These are phyloP conservation scores for Oryza longistaminata DNA, from an alignment of 176 grass and related monocot species.

Conservation along the genomic window DNA sequence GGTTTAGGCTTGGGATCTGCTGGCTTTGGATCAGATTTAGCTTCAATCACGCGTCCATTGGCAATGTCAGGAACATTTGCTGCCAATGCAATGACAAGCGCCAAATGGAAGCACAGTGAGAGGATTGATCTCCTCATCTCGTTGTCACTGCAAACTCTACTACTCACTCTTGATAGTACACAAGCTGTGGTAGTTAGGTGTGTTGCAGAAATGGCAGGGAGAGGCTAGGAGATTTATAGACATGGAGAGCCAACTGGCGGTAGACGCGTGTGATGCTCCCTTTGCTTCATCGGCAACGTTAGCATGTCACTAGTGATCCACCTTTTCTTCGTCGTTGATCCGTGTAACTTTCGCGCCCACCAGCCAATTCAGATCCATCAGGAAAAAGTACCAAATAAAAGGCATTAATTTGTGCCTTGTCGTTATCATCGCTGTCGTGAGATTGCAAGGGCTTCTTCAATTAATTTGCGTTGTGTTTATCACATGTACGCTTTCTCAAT, in stretches of 20 bases:
- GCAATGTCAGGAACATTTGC: background rate
- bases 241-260: background rate
- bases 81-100: background rate
- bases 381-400: background rate
- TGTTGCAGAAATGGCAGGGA: background rate
- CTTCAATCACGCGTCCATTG: background rate
- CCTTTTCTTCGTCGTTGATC: background rate
- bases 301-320: no score
- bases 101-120: background rate
- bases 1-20: no score
- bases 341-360: background rate
- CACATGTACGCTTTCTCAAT: background rate
- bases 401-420: no score
- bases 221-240: slow-evolving; percentile 1
- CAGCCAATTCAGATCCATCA: background rate
- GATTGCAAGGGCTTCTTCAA: background rate
- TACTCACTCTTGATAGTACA: background rate
- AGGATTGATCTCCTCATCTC: slow-evolving; percentile 19
- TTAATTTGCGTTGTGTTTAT: background rate
- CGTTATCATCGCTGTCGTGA: no score
- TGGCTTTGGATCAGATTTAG: no score
- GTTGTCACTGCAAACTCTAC: no score
- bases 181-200: background rate
- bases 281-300: background rate
- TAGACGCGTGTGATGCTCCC: background rate